A percentile compares a stretch with the other conserved stretches of the same genome.
These are phyloP conservation scores for Balamuthia mandrillaris DNA, from an alignment of 208 protist species.

Conservation along the genomic window DNA sequence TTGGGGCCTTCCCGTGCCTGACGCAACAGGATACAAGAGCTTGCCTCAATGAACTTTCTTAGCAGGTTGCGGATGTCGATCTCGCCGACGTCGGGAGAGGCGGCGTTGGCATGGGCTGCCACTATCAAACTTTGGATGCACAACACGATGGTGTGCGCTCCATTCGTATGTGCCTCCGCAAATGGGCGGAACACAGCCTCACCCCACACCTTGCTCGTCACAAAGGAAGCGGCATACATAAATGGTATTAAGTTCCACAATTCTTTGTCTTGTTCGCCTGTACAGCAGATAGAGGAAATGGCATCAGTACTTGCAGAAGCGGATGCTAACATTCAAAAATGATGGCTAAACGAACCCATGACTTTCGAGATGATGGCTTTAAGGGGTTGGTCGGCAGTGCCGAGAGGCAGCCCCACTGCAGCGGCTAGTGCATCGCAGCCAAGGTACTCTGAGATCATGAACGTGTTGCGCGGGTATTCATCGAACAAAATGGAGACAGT, in stretches of 20 bases:
- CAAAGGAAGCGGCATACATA: slow-evolving; percentile 4
- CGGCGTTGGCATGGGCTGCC: not conserved
- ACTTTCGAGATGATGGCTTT: slow-evolving; percentile 14
- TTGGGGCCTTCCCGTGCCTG: slow-evolving; percentile 10
- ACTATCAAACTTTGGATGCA: not conserved
- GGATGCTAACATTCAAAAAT: no score
- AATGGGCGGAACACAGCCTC: slow-evolving; percentile 8
- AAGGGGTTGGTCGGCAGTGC: slow-evolving; percentile 2
- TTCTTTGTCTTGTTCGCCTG: not conserved
- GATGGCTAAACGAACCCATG: not conserved
- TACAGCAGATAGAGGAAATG: not conserved
- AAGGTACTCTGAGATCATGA: slow-evolving; percentile 20
- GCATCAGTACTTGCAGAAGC: no score
- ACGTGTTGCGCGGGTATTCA: slow-evolving; percentile 15
- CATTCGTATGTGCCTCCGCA: not conserved
- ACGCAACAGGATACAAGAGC: slow-evolving; percentile 8
- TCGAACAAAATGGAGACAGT: not conserved
- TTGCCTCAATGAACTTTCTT: not conserved
- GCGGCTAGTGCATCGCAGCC: not conserved
- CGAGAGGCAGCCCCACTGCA: not conserved
- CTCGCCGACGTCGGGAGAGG: not conserved
- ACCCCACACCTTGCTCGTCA: not conserved
- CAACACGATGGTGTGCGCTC: slow-evolving; percentile 2
- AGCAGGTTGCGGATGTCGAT: not conserved
- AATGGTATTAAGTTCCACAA: not conserved